phyloP scores from a whole-genome alignment of 176 grass and related monocot genomes.

The Tuctoria greenei region DNA sequence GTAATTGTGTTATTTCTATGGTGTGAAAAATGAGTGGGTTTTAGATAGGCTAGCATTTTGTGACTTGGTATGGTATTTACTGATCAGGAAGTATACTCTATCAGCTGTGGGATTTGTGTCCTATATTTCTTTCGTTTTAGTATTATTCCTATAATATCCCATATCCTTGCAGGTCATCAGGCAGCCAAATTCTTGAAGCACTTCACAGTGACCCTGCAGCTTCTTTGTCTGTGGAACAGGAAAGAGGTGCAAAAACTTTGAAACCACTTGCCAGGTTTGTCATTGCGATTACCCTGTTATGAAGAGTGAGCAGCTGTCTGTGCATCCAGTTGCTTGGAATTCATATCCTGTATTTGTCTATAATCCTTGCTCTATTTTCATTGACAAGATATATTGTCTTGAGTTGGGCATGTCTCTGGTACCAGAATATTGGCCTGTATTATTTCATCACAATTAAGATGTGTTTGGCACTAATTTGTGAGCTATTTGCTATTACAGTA shows the following conservation, averaged over 20 bases:
- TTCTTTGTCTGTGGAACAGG: slow-evolving; percentile 83
- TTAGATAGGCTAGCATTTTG: slow-evolving; percentile 32
- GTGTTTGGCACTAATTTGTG: neutral
- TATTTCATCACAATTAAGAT: slow-evolving; percentile 35
- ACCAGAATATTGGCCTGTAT: slow-evolving; percentile 25
- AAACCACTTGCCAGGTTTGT: slow-evolving; percentile 75
- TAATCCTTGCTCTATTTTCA: slow-evolving; percentile 27
- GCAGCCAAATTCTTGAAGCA: slow-evolving; percentile 89
- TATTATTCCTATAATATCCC: slow-evolving; percentile 51
- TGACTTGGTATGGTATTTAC: slow-evolving; percentile 23
- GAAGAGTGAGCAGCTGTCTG: slow-evolving; percentile 35
- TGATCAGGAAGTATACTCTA: slow-evolving; percentile 37
- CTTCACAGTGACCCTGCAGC: slow-evolving; percentile 98
- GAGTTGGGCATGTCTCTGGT: slow-evolving; percentile 38
- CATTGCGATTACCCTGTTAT: slow-evolving; percentile 27
- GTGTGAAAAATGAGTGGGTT: slow-evolving; percentile 34
- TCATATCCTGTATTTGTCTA: slow-evolving; percentile 32
- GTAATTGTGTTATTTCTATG: slow-evolving; percentile 35
- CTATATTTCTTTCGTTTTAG: slow-evolving; percentile 22
- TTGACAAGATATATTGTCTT: slow-evolving; percentile 8
- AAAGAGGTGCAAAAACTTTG: slow-evolving; percentile 79
- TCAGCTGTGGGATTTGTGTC: slow-evolving; percentile 34
- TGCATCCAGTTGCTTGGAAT: slow-evolving; percentile 36
- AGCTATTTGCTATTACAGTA: slow-evolving; percentile 51
- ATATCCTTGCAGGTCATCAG: slow-evolving; percentile 71